Evolutionary conservation across 2,329 filamentous ascomycete species (phyloP), one percentile per base, ranked within the genome.

Genomic region (Aureobasidium sp.): DNA sequence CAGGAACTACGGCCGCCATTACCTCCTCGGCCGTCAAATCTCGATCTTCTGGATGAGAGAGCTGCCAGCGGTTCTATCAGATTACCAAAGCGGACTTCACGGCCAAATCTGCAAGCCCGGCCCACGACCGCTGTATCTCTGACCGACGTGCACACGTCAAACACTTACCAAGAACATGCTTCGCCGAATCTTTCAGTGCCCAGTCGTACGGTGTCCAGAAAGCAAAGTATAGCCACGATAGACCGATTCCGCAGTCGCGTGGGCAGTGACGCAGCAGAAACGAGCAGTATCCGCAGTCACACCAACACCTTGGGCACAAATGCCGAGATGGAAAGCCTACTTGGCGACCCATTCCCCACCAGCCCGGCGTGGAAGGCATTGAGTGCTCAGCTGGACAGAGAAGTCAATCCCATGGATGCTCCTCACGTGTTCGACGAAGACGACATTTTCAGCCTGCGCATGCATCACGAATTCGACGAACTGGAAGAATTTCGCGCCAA

Each of bases 111-210:
- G 16, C 67, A 72, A 22, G 83, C 85, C 1, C 83, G 81, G 55
- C 82, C 91, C 42, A 96, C 90, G 3, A 96, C 90, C 1, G 90
- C 90, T 8, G 65, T 97, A 12, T 91, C 89, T 0, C 79, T 88
- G 14, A 78, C 90, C 57, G 90, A 91, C 60, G 84, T 90, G 53
- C 85, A 88, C 61, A 88, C 86, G 0, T 51, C 48, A 16, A 76
- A 90, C 45, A 83, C 83, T 1, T 85, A 86, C 58, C 82, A 81
- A 10, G 86, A 88, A 21, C 45, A 55, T 57, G 35, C 55, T 37
- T 59, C 57, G 3, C 45, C 50, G 1, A 55, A 53, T 7, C 64
- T 63, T 6, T 65, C 64, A 27, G 61, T 63, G 1, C 55, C 56
- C 8, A 65, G 62, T 45, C 48, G 65, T 61, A 55, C 64, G 48